phyloP scores from a whole-genome alignment of 1,139 yeast genomes.

The Hansenula lynferdii region DNA sequence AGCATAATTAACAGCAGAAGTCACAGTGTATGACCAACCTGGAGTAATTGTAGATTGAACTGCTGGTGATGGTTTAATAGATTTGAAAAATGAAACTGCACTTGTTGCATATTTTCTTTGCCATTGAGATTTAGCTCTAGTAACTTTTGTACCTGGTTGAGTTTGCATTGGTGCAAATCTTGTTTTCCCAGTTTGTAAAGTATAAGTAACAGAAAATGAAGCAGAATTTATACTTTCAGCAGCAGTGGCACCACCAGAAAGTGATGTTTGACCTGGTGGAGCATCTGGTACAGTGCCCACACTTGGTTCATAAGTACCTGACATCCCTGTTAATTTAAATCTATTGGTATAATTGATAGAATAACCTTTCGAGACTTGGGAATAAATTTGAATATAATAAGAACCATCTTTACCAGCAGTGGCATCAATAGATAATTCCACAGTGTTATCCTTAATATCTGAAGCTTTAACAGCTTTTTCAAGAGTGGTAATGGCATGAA shows the following conservation, averaged over 20 bases:
- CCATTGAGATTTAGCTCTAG: slow-evolving; percentile 53
- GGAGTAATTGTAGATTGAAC: slow-evolving; percentile 67
- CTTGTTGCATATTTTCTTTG: slow-evolving; percentile 58
- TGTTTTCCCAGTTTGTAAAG: slow-evolving; percentile 66
- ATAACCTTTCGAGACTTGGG: slow-evolving; percentile 36
- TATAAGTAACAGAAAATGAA: slow-evolving; percentile 45
- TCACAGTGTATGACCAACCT: slow-evolving; percentile 72
- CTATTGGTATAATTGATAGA: slow-evolving; percentile 72
- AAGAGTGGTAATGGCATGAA: slow-evolving; percentile 38
- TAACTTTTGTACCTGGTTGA: slow-evolving; percentile 70
- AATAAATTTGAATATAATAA: slow-evolving; percentile 65
- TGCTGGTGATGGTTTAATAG: slow-evolving; percentile 38
- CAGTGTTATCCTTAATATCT: slow-evolving; percentile 27
- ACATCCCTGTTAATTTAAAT: slow-evolving; percentile 64
- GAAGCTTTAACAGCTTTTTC: slow-evolving; percentile 25
- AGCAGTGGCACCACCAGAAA: slow-evolving; percentile 18
- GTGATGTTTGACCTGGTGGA: slow-evolving; percentile 31
- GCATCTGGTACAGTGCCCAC: slow-evolving; percentile 34
- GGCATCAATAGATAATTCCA: slow-evolving; percentile 39
- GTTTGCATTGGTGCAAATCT: slow-evolving; percentile 89
- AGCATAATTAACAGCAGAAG: slow-evolving; percentile 62
- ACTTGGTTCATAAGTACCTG: slow-evolving; percentile 46
- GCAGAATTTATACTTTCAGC: slow-evolving; percentile 18
- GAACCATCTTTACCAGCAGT: slow-evolving; percentile 53
- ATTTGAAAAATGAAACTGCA: slow-evolving; percentile 53